Conservation (phyloP, 192 early-diverging fungal genomes). For the Phycomyces blakesleeanus region DNA sequence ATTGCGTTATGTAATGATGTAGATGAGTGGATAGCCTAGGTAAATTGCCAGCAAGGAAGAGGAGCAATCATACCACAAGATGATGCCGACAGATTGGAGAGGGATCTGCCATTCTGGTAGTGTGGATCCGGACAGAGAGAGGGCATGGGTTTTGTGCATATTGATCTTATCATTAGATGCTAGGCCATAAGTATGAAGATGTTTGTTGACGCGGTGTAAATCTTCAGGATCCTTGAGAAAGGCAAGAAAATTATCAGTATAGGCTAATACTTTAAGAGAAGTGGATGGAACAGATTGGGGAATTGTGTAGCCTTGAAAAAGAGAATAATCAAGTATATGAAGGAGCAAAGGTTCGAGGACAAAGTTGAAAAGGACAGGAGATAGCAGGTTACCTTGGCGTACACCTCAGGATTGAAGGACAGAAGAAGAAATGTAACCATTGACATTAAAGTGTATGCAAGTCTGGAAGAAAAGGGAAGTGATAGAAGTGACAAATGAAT, state of each 20-base stretch:
- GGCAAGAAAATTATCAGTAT: slow-evolving; percentile 18
- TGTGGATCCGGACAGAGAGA: neutral
- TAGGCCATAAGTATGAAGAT: neutral
- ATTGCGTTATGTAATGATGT: no score
- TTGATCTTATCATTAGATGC: slow-evolving; percentile 21
- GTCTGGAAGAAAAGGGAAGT: slow-evolving; percentile 3
- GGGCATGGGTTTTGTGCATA: slow-evolving; percentile 7
- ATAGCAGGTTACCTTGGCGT: slow-evolving; percentile 32
- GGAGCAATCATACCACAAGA: neutral
- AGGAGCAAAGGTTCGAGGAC: slow-evolving; percentile 23
- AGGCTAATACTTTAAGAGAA: neutral
- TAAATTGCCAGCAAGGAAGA: neutral
- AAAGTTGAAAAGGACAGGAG: slow-evolving; percentile 26
- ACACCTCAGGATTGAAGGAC: slow-evolving; percentile 22
- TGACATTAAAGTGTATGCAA: slow-evolving; percentile 16
- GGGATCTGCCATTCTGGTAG: neutral
- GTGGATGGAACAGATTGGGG: neutral
- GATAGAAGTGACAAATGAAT: neutral
- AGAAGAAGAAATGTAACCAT: slow-evolving; percentile 6
- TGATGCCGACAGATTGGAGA: neutral
- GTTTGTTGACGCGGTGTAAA: neutral
- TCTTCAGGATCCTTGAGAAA: slow-evolving; percentile 3
- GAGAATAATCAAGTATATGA: neutral
- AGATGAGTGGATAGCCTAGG: neutral
- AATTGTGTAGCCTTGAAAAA: neutral